Conservation (phyloP, 805 yeast genomes). For the Wickerhamomyces ciferrii region DNA sequence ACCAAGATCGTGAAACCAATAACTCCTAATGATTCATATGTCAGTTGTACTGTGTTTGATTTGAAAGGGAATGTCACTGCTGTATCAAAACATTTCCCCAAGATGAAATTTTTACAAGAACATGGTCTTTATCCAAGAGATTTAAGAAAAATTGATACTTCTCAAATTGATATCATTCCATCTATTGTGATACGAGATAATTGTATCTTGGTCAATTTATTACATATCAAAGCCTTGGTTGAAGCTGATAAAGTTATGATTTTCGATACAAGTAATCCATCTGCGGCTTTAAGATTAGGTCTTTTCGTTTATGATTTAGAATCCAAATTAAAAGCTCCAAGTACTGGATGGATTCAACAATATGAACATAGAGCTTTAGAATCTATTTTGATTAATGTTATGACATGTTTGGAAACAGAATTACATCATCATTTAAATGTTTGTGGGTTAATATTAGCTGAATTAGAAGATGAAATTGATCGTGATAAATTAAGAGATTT, state of each 20-base stretch:
- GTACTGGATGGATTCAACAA: constrained; percentile 35
- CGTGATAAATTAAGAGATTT: constrained; percentile 70
- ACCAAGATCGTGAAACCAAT: constrained; percentile 27
- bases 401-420: constrained; percentile 75
- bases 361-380: constrained; percentile 85
- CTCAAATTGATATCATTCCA: constrained; percentile 81
- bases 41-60: constrained; percentile 80
- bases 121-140: constrained; percentile 83
- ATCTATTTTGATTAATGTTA: constrained; percentile 73
- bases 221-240: constrained; percentile 88
- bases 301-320: constrained; percentile 82
- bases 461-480: constrained; percentile 75
- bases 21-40: constrained; percentile 41
- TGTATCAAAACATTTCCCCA: constrained; percentile 75
- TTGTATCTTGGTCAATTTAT: constrained; percentile 75
- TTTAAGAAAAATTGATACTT: constrained; percentile 70
- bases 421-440: constrained; percentile 49
- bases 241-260: constrained; percentile 74
- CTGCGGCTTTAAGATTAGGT: constrained; percentile 67
- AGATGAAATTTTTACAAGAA: constrained; percentile 66
- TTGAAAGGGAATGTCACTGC: constrained; percentile 66
- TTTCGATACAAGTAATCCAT: constrained; percentile 57
- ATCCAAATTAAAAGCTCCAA: constrained; percentile 49
- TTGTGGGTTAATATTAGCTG: constrained; percentile 61
- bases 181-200: constrained; percentile 73